Evolutionary conservation across 257 asterid species (phyloP), one percentile per base, ranked within the genome.

Genomic region (Coffea eugenioides): DNA sequence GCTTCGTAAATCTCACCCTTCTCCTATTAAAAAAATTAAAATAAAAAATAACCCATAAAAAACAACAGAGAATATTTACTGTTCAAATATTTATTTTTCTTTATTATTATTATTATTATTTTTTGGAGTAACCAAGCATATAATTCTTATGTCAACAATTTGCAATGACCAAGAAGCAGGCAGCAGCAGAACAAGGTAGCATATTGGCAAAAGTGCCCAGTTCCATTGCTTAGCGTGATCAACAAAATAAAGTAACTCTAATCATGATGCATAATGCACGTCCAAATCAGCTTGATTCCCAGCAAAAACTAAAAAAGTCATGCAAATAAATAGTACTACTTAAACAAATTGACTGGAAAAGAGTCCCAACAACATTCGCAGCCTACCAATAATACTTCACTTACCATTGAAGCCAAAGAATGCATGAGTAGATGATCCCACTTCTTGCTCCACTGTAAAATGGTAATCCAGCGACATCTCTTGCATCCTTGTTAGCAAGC

Each of bases 341-440:
- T 21, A 20, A 27, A 27, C 34, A 59, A 59, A 15, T 43, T 8
- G 16, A 70, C 34, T 43, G 13, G 76, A 57, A 27, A 72, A 57
- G 18, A 46, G 74, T 31, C 39, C 7, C n/a, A 49, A n/a, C 10
- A 75, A 59, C 16, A 48, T 3, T 25, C 27, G 1, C 2, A 27
- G 0, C 4, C 12, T 46, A 46, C 43, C 34, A 31, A 31, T 39
- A 2, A 4, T 39, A 34, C 2, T 16, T 52, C 23, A 71, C 82
- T 72, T 77, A 91, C 99, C 99, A 73, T 95, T 95, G 88, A 95
- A 95, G 80, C 99, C 99, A 80, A 95, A 95, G 90, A 95, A 95
- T 64, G 99, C 99, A 88, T 95, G 99, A 78, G 99, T 95, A 57
- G 99, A 86, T 45, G 99, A 93, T 49, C 99, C 99, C 65, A 95